phyloP scores from a whole-genome alignment of 192 early-diverging fungal species.

The Funneliformis mosseae region DNA sequence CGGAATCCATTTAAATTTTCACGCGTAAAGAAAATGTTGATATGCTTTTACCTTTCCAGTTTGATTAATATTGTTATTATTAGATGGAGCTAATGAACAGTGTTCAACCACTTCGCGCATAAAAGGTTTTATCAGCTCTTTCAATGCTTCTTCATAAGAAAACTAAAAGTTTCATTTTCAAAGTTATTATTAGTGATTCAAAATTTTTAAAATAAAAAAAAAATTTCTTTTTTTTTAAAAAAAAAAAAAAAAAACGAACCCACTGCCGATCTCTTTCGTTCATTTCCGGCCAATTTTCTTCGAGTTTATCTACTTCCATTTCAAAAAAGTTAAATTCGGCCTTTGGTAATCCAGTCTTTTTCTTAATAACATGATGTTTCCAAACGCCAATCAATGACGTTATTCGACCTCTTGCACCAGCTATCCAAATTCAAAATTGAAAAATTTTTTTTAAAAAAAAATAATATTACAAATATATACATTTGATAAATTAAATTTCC shows the following conservation, averaged over 20 bases:
- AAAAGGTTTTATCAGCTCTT: constrained; percentile 41
- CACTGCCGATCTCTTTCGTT: constrained; percentile 50
- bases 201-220: neutral
- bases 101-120: constrained; percentile 47
- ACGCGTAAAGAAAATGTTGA: neutral
- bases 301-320: constrained; percentile 56
- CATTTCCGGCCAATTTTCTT: constrained; percentile 59
- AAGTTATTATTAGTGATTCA: neutral
- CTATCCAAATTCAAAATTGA: constrained; percentile 24
- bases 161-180: constrained; percentile 36
- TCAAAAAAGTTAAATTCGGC: constrained; percentile 55
- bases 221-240: neutral
- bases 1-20: neutral
- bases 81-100: constrained; percentile 39
- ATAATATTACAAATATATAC: too few relatives aligned
- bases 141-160: constrained; percentile 46
- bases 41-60: neutral
- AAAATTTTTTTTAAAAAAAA: neutral
- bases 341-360: constrained; percentile 43
- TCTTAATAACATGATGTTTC: constrained; percentile 46
- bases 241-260: constrained; percentile 40
- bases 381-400: constrained; percentile 52
- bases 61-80: neutral
- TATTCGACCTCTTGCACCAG: constrained; percentile 58
- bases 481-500: neutral